Evolutionary conservation across 2,329 filamentous ascomycete genomes (phyloP).

Genomic region (Curvularia eragrostidis): DNA sequence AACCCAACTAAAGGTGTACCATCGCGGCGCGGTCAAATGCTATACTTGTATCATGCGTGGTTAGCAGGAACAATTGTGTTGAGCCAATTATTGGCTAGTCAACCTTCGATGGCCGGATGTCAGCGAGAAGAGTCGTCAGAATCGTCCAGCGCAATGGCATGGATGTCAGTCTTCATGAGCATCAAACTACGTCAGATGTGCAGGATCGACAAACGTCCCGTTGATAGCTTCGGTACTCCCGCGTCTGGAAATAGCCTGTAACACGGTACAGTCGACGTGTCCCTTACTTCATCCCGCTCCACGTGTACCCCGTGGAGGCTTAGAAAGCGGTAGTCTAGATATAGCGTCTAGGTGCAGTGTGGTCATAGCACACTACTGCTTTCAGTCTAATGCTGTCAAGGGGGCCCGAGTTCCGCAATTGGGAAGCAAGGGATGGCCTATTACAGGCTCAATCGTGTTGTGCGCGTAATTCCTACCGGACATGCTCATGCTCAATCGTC

Average conservation of each 20-base stretch:
- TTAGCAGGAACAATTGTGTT: conserved; percentile 49
- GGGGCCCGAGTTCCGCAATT: conserved; percentile 43
- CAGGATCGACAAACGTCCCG: conserved; percentile 44
- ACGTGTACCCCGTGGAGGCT: conserved; percentile 37
- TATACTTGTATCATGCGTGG: conserved; percentile 44
- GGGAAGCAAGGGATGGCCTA: conserved; percentile 43
- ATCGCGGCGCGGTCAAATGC: conserved; percentile 32
- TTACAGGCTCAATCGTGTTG: conserved; percentile 40
- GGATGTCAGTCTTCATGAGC: conserved; percentile 48
- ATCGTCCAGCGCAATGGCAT: conserved; percentile 45
- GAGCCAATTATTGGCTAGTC: conserved; percentile 40
- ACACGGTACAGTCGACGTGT: conserved; percentile 46
- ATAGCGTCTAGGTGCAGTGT: conserved; percentile 40
- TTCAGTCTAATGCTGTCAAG: conserved; percentile 40
- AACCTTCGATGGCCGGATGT: conserved; percentile 47
- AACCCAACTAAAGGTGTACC: conserved; percentile 41
- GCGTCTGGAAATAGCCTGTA: conserved; percentile 35
- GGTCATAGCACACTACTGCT: conserved; percentile 37
- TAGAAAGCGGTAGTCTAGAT: conserved; percentile 39
- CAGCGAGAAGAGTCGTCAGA: conserved; percentile 44
- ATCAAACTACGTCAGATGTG: conserved; percentile 40
- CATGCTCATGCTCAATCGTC: conserved; percentile 46
- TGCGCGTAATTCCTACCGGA: conserved; percentile 37
- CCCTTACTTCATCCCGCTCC: conserved; percentile 42
- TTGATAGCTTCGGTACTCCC: conserved; percentile 38